phyloP scores from a whole-genome alignment of 208 protist species.

The Leishmania mexicana region DNA sequence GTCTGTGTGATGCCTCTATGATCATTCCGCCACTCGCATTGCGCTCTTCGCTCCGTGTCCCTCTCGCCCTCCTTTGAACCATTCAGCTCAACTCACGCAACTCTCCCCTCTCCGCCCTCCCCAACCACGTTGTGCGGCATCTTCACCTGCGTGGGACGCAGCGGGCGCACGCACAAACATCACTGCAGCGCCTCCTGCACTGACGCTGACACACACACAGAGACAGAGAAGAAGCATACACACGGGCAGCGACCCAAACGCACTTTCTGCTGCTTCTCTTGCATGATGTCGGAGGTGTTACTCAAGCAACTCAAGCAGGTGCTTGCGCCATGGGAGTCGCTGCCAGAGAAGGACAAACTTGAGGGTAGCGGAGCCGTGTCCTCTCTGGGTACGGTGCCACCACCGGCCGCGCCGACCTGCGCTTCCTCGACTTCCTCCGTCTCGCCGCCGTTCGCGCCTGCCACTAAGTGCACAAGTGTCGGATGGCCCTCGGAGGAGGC shows the following conservation, averaged over 20 bases:
- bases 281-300: conserved; percentile 35
- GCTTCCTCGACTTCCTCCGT: neutral
- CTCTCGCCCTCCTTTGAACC: neutral
- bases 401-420: neutral
- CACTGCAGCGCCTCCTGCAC: neutral
- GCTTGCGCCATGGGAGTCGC: conserved; percentile 53
- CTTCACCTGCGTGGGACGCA: neutral
- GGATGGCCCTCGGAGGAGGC: neutral
- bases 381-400: neutral
- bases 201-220: neutral
- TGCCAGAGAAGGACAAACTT: conserved; percentile 4
- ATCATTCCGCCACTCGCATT: no score
- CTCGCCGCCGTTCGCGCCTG: neutral
- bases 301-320: conserved; percentile 61
- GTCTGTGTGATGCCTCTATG: no score
- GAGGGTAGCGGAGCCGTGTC: neutral
- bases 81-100: neutral
- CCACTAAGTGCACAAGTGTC: neutral
- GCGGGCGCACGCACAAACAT: no score
- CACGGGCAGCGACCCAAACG: neutral
- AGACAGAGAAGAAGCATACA: neutral
- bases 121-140: neutral
- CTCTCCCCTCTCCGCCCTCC: neutral
- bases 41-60: no score
- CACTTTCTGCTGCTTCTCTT: neutral